Evolutionary conservation across 1,139 yeast genomes (phyloP).

Genomic region (Ogataea hybrid): DNA sequence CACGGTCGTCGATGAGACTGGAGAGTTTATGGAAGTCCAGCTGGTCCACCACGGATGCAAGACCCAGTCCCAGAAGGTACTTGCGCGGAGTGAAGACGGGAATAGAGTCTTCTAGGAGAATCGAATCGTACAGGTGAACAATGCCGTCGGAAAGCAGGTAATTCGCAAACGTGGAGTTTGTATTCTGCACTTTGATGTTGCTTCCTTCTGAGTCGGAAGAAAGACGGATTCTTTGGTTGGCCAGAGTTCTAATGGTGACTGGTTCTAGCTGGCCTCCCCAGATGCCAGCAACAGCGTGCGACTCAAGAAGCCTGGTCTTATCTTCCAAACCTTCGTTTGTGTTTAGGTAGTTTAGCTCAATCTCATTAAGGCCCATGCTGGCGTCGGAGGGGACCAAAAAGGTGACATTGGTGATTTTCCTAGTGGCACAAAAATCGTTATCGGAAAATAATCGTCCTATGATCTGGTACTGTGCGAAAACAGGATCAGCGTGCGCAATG

Average conservation of each 20-base stretch:
- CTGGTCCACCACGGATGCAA: no score
- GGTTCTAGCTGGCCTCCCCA: slow-evolving; percentile 37
- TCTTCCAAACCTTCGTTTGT: slow-evolving; percentile 38
- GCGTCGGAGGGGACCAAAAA: slow-evolving; percentile 46
- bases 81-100: no score
- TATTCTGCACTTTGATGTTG: slow-evolving; percentile 31
- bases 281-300: slow-evolving; percentile 37
- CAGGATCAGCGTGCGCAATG: no score
- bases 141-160: slow-evolving; percentile 57
- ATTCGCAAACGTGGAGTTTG: slow-evolving; percentile 39
- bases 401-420: slow-evolving; percentile 33
- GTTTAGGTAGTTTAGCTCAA: slow-evolving; percentile 48
- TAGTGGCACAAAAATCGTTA: no score
- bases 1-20: no score
- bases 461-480: no score
- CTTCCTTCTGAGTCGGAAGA: slow-evolving; percentile 34
- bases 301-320: slow-evolving; percentile 33
- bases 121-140: slow-evolving; percentile 53
- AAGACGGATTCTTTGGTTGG: slow-evolving; percentile 27
- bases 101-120: no score
- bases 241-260: slow-evolving; percentile 26
- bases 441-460: no score
- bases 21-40: no score
- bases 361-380: slow-evolving; percentile 38
- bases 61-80: no score